Evolutionary conservation across 2,329 filamentous ascomycete genomes (phyloP).

Genomic region (Camillea tinctor): DNA sequence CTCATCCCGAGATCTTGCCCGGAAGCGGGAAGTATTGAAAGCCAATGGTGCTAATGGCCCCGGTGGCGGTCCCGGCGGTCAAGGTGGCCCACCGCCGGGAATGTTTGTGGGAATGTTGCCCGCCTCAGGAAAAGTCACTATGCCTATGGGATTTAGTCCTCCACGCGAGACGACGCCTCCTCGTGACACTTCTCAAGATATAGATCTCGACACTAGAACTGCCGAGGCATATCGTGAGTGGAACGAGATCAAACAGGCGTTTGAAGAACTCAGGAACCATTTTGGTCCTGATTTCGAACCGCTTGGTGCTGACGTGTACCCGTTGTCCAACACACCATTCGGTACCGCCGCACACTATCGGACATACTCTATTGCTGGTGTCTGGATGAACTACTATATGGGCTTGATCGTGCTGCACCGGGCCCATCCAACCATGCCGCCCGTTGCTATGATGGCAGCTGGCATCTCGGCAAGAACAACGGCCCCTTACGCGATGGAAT

Average conservation of each 20-base stretch:
- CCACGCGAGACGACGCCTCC: constrained; percentile 43
- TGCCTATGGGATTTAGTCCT: constrained; percentile 56
- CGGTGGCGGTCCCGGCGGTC: constrained; percentile 33
- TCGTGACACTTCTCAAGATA: constrained; percentile 46
- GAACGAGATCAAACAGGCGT: constrained; percentile 69
- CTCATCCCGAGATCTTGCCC: constrained; percentile 69
- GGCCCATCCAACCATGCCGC: constrained; percentile 85
- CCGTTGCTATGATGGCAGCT: constrained; percentile 83
- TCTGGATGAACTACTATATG: constrained; percentile 88
- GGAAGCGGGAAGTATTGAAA: constrained; percentile 71
- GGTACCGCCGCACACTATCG: constrained; percentile 78
- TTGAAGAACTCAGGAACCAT: constrained; percentile 62
- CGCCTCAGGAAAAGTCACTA: constrained; percentile 46
- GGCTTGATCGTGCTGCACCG: constrained; percentile 79
- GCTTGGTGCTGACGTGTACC: constrained; percentile 64
- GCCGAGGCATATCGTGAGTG: constrained; percentile 75
- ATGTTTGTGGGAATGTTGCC: constrained; percentile 58
- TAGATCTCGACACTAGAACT: constrained; percentile 63
- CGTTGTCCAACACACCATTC: constrained; percentile 70
- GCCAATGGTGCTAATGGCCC: constrained; percentile 54
- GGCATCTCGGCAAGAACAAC: constrained; percentile 75
- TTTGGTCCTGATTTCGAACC: constrained; percentile 77
- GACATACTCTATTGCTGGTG: constrained; percentile 80
- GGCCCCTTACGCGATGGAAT: constrained; percentile 65
- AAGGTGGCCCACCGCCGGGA: constrained; percentile 47